A percentile compares a stretch with the other conserved stretches of the same genome.
phyloP scores from a whole-genome alignment of 108 stramenopile species.

The Phaeodactylum tricornutum region DNA sequence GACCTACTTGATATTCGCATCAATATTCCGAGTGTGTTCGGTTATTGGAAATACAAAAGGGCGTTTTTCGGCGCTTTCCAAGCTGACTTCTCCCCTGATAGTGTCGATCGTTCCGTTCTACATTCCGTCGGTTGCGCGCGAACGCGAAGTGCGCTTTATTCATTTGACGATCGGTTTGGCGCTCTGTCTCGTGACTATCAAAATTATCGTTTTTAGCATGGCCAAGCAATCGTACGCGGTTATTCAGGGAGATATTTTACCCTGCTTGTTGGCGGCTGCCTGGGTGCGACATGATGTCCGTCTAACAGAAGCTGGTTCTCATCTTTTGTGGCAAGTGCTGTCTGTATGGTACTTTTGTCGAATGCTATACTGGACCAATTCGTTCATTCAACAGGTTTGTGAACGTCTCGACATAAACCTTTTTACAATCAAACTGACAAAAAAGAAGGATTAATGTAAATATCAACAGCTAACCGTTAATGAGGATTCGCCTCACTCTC shows the following conservation, averaged over 20 bases:
- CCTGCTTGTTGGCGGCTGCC: conserved; percentile 25
- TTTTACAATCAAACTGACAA: no score
- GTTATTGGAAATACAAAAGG: no score
- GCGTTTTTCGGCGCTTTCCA: conserved; percentile 47
- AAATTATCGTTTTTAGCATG: conserved; percentile 80
- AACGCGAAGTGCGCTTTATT: conserved; percentile 24
- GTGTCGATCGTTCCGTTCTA: conserved; percentile 24
- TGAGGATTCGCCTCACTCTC: no score
- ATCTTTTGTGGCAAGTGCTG: neutral
- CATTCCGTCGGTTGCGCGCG: conserved; percentile 16
- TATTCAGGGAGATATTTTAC: conserved; percentile 55
- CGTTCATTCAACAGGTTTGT: no score
- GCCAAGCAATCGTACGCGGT: conserved; percentile 64
- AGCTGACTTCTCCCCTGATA: conserved; percentile 37
- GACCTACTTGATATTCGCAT: no score
- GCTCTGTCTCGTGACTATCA: conserved; percentile 68
- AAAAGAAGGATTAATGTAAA: no score
- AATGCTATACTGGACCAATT: no score
- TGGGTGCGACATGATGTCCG: neutral
- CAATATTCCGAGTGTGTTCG: no score
- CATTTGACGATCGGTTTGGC: conserved; percentile 42
- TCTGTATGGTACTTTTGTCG: conserved; percentile 4
- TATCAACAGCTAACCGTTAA: no score
- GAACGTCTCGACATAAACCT: no score
- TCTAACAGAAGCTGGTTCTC: neutral